A percentile compares a stretch with the other conserved stretches of the same genome.
Evolutionary conservation across 2,329 filamentous ascomycete genomes (phyloP).

Genomic region (Aschersonia sp.): DNA sequence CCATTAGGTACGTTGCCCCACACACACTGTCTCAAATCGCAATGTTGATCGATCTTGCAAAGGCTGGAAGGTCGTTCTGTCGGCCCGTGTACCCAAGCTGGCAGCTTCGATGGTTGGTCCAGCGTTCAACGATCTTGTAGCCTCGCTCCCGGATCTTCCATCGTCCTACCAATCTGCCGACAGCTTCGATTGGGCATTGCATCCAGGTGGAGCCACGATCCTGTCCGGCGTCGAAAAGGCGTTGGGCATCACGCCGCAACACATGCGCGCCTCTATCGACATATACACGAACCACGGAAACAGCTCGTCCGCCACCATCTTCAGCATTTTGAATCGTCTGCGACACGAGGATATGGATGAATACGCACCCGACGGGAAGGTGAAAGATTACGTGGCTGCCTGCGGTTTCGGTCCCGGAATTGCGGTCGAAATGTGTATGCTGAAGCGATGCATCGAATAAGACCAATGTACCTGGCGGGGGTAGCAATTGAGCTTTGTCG

Average conservation of each 20-base stretch:
- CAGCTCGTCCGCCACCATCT: constrained; percentile 53
- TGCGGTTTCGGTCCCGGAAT: background rate
- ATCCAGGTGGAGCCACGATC: constrained; percentile 54
- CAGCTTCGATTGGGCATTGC: constrained; percentile 61
- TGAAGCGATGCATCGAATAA: background rate
- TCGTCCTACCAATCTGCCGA: constrained; percentile 26
- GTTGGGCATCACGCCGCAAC: constrained; percentile 36
- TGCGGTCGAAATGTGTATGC: background rate
- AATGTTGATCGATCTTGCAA: background rate
- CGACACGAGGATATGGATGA: constrained; percentile 14
- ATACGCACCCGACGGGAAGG: background rate
- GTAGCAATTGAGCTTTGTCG: background rate
- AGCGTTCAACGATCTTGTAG: constrained; percentile 39
- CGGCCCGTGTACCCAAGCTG: constrained; percentile 44
- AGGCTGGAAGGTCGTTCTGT: constrained; percentile 53
- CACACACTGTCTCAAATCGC: background rate
- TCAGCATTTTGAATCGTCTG: constrained; percentile 50
- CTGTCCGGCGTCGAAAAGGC: constrained; percentile 45
- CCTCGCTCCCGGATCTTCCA: constrained; percentile 30
- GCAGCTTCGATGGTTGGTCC: constrained; percentile 34
- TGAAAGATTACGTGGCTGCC: background rate
- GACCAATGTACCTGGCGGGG: background rate
- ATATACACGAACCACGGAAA: constrained; percentile 56
- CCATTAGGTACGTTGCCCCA: constrained; percentile 31
- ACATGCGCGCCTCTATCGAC: constrained; percentile 56